Percentiles rank a stretch among this genome's conserved stretches.
Conservation (phyloP, 2,329 filamentous ascomycete species). For the Cordyceps cateniannulata region DNA sequence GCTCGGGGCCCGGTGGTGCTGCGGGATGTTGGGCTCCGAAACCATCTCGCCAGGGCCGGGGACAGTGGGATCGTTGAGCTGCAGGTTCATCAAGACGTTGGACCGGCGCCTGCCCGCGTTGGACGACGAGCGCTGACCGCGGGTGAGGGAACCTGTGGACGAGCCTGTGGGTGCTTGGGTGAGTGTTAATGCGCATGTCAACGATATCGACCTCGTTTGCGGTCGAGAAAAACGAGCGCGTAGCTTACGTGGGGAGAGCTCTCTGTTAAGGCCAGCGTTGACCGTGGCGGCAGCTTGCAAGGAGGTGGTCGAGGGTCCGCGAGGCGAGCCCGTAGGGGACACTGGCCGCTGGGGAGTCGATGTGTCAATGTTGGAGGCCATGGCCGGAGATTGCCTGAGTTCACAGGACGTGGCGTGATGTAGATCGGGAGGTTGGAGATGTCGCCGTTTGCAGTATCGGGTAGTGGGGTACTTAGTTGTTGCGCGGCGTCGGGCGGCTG, state of each 20-base stretch:
- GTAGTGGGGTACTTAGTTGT: not conserved
- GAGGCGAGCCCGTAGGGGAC: conserved; percentile 55
- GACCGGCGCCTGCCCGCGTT: conserved; percentile 56
- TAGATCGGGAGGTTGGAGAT: not conserved
- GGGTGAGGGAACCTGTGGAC: conserved; percentile 45
- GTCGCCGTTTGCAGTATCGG: conserved; percentile 1
- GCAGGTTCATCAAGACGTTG: conserved; percentile 65
- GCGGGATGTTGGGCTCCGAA: conserved; percentile 45
- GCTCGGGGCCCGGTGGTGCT: conserved; percentile 62
- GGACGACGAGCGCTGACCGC: conserved; percentile 37
- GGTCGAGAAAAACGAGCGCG: not conserved
- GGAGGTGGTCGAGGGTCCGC: conserved; percentile 60
- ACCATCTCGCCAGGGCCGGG: conserved; percentile 65
- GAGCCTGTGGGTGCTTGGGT: conserved; percentile 29
- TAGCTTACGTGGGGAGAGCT: conserved; percentile 50
- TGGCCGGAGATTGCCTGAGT: conserved; percentile 8
- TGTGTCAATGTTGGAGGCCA: conserved; percentile 25
- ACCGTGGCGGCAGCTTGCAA: conserved; percentile 71
- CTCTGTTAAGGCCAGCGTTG: conserved; percentile 67
- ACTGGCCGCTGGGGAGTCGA: conserved; percentile 26
- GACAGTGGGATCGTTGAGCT: conserved; percentile 62
- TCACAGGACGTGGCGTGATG: not conserved
- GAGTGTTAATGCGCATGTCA: not conserved
- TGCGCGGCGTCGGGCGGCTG: not conserved
- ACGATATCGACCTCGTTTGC: not conserved